Evolutionary conservation across 2,329 filamentous ascomycete species (phyloP).

Genomic region (Microascus cirrosus): DNA sequence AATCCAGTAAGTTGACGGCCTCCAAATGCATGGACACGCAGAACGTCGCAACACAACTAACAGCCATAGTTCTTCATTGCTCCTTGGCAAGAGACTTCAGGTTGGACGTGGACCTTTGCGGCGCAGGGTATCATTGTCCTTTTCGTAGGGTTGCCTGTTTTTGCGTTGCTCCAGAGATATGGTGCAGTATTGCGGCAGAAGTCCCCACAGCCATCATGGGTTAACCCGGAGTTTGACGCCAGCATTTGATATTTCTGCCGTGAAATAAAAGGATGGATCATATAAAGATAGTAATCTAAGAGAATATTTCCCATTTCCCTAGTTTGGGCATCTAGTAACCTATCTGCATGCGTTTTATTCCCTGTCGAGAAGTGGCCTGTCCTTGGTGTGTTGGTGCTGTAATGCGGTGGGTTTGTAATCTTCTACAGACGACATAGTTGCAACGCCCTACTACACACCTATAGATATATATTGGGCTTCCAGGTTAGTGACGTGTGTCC

Average conservation of each 20-base stretch:
- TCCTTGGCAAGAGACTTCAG: conserved; percentile 29
- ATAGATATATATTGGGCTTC: too few species aligned
- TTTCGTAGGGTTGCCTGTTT: conserved; percentile 23
- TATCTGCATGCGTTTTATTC: too few species aligned
- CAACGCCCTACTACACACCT: too few species aligned
- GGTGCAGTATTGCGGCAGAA: conserved; percentile 23
- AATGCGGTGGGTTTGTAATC: too few species aligned
- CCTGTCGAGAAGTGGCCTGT: too few species aligned
- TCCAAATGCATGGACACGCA: neutral
- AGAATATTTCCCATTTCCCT: too few species aligned
- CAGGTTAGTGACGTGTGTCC: too few species aligned
- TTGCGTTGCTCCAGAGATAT: conserved; percentile 25
- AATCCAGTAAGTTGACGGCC: conserved; percentile 12
- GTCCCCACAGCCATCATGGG: conserved; percentile 27
- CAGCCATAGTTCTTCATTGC: conserved; percentile 31
- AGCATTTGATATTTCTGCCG: neutral
- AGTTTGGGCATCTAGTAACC: too few species aligned
- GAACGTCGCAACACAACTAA: neutral
- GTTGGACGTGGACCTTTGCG: conserved; percentile 39
- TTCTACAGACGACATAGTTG: too few species aligned
- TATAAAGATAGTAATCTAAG: too few species aligned
- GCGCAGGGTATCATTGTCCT: conserved; percentile 33
- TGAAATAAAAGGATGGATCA: too few species aligned
- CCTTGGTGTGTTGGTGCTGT: too few species aligned
- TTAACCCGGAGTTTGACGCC: conserved; percentile 28